Evolutionary conservation across 768 basidiomycete species (phyloP).

Genomic region (Hygrophoropsis aurantiaca): DNA sequence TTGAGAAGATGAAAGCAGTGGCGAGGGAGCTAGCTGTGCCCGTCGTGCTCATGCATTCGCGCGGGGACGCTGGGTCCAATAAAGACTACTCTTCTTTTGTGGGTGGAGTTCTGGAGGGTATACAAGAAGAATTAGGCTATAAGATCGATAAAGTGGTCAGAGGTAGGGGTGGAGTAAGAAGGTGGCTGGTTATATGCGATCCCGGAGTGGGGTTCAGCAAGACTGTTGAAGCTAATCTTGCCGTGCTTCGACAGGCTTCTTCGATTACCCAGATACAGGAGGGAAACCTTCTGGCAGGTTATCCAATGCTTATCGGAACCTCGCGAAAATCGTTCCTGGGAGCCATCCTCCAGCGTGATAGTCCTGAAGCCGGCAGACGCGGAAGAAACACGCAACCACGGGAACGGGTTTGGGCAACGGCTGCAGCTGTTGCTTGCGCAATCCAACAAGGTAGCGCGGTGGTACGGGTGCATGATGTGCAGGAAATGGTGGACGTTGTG

Average conservation of each 20-base stretch:
- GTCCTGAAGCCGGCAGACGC: conserved; percentile 33
- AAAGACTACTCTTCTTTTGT: conserved; percentile 59
- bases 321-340: conserved; percentile 89
- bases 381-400: conserved; percentile 59
- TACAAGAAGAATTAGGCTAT: conserved; percentile 68
- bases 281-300: conserved; percentile 54
- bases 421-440: conserved; percentile 70
- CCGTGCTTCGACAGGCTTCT: conserved; percentile 55
- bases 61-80: conserved; percentile 77
- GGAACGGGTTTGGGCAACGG: conserved; percentile 79
- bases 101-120: conserved; percentile 58
- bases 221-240: conserved; percentile 68
- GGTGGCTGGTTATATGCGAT: conserved; percentile 90
- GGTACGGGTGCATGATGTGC: conserved; percentile 81
- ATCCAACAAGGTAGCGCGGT: conserved; percentile 71
- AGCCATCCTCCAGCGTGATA: conserved; percentile 49
- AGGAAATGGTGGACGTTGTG: conserved; percentile 73
- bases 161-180: conserved; percentile 68
- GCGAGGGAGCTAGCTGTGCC: conserved; percentile 70
- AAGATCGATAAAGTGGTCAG: conserved; percentile 65
- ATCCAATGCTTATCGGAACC: conserved; percentile 71
- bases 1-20: conserved; percentile 61
- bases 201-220: conserved; percentile 97
- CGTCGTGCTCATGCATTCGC: conserved; percentile 91
- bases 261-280: conserved; percentile 43